Conservation (phyloP, 495 filamentous ascomycete genomes). For the Hypoxylon perforatum region DNA sequence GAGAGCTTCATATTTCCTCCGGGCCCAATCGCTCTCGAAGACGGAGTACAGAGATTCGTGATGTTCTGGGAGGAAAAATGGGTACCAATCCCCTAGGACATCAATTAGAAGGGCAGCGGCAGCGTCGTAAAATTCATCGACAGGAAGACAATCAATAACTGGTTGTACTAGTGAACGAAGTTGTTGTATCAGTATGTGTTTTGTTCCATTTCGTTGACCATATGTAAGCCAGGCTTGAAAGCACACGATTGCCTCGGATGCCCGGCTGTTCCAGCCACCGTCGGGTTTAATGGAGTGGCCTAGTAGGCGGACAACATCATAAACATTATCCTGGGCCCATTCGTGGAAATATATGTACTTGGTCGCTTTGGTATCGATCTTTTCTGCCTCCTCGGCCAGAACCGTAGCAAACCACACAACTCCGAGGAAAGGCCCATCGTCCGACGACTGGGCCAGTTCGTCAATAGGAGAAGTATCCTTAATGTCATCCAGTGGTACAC, state of each 20-base stretch:
- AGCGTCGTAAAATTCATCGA: constrained; percentile 64
- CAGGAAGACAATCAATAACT: constrained; percentile 66
- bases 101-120: constrained; percentile 74
- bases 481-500: constrained; percentile 58
- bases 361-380: constrained; percentile 66
- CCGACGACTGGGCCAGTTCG: constrained; percentile 65
- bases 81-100: constrained; percentile 69
- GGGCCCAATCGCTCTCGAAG: constrained; percentile 66
- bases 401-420: constrained; percentile 78
- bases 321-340: constrained; percentile 60
- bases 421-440: constrained; percentile 63
- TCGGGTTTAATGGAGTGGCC: constrained; percentile 53
- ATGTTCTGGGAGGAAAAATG: constrained; percentile 68
- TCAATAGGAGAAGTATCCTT: constrained; percentile 62
- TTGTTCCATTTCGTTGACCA: constrained; percentile 55
- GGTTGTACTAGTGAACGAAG: constrained; percentile 66
- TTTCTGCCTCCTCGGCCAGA: constrained; percentile 80
- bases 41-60: constrained; percentile 65
- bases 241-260: constrained; percentile 67
- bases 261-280: constrained; percentile 35
- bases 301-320: constrained; percentile 63
- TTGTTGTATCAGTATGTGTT: constrained; percentile 62
- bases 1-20: constrained; percentile 62
- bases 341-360: constrained; percentile 65
- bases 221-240: constrained; percentile 79